Percentiles rank a stretch among this genome's conserved stretches.
phyloP scores from a whole-genome alignment of 2,329 filamentous ascomycete genomes.

The Alternaria sp. region DNA sequence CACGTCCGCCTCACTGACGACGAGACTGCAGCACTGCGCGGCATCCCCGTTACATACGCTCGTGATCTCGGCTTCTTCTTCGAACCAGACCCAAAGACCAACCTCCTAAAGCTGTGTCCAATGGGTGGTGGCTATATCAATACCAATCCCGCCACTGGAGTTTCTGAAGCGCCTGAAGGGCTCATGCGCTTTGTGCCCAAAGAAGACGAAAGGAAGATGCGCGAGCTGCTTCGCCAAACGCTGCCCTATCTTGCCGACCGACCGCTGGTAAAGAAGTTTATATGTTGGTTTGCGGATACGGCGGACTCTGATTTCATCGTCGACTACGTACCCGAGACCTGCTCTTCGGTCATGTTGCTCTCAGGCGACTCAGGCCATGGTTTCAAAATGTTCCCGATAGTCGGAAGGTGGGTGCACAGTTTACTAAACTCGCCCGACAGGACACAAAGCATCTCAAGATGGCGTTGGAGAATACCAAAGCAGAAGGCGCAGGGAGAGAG shows the following conservation, averaged over 20 bases:
- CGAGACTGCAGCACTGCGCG: slow-evolving; percentile 63
- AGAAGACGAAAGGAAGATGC: slow-evolving; percentile 62
- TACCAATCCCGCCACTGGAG: slow-evolving; percentile 54
- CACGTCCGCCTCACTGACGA: slow-evolving; percentile 65
- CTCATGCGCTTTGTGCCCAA: slow-evolving; percentile 59
- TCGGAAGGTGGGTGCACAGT: slow-evolving; percentile 63
- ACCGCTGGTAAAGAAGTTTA: slow-evolving; percentile 63
- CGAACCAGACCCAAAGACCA: slow-evolving; percentile 67
- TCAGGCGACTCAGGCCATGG: slow-evolving; percentile 69
- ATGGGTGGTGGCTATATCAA: slow-evolving; percentile 65
- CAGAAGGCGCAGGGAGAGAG: slow-evolving; percentile 39
- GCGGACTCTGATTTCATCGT: slow-evolving; percentile 67
- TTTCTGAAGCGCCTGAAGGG: slow-evolving; percentile 53
- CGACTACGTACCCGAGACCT: slow-evolving; percentile 63
- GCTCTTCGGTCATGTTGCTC: slow-evolving; percentile 58
- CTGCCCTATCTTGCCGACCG: slow-evolving; percentile 63
- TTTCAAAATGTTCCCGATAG: slow-evolving; percentile 69
- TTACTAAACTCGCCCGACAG: slow-evolving; percentile 53
- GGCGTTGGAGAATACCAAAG: slow-evolving; percentile 60
- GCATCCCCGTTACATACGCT: slow-evolving; percentile 68
- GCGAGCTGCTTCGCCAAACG: slow-evolving; percentile 60
- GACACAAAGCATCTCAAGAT: slow-evolving; percentile 56
- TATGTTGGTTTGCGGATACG: slow-evolving; percentile 73
- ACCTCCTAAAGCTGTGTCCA: slow-evolving; percentile 67
- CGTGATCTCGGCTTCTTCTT: slow-evolving; percentile 72